Evolutionary conservation across 2,329 filamentous ascomycete genomes (phyloP).

Genomic region (Aspergillus glaucus): DNA sequence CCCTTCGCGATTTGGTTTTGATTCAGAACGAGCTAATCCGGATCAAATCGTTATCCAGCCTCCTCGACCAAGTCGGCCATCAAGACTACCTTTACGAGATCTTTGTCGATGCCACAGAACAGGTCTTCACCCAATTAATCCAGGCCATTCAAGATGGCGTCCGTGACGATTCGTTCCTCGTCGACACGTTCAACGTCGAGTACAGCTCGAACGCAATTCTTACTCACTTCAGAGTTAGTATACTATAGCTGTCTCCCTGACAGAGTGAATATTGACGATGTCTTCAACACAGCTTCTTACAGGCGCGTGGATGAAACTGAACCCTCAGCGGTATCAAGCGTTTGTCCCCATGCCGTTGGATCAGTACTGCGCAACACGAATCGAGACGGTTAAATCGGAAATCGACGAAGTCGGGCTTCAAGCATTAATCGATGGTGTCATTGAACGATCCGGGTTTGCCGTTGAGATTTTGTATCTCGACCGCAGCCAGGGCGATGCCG

Average conservation of each 20-base stretch:
- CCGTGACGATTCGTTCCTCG: slow-evolving; percentile 53
- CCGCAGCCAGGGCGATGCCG: slow-evolving; percentile 68
- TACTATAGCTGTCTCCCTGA: slow-evolving; percentile 4
- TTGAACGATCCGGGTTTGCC: slow-evolving; percentile 70
- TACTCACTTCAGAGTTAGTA: slow-evolving; percentile 65
- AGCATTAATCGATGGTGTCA: slow-evolving; percentile 68
- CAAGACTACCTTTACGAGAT: slow-evolving; percentile 68
- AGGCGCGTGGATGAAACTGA: slow-evolving; percentile 74
- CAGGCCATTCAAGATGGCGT: slow-evolving; percentile 51
- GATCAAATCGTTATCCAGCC: slow-evolving; percentile 63
- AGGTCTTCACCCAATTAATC: slow-evolving; percentile 60
- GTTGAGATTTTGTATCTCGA: slow-evolving; percentile 91
- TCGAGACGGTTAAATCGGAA: slow-evolving; percentile 72
- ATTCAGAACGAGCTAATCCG: slow-evolving; percentile 66
- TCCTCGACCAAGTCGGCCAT: slow-evolving; percentile 65
- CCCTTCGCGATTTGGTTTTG: slow-evolving; percentile 56
- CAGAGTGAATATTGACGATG: slow-evolving; percentile 6
- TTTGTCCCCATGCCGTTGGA: slow-evolving; percentile 63
- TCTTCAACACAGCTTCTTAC: slow-evolving; percentile 60
- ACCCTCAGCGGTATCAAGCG: slow-evolving; percentile 61
- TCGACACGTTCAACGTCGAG: slow-evolving; percentile 67
- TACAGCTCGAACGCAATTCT: slow-evolving; percentile 67
- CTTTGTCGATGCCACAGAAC: slow-evolving; percentile 69
- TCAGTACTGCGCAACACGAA: slow-evolving; percentile 61
- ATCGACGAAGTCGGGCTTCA: slow-evolving; percentile 86